A percentile compares a stretch with the other conserved stretches of the same genome.
Evolutionary conservation across 2,329 filamentous ascomycete genomes (phyloP).

Genomic region (Blumeria hordei): DNA sequence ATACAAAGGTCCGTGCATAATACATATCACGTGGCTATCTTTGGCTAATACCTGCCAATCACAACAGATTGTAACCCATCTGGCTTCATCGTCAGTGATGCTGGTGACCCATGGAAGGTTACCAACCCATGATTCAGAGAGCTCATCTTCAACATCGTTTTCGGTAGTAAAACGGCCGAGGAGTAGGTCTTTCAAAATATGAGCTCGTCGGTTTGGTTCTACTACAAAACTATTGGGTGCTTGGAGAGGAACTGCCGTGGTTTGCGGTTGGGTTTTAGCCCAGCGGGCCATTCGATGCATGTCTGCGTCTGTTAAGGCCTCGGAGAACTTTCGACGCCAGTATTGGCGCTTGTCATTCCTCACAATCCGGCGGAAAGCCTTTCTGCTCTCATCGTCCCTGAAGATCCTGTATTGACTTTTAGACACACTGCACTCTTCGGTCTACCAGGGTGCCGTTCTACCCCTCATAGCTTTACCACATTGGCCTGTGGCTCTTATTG

Average conservation of each 20-base stretch:
- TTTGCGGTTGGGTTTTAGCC: not conserved
- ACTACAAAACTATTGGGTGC: not conserved
- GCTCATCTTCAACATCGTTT: not conserved
- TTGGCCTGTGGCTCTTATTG: not conserved
- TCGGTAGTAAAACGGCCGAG: not conserved
- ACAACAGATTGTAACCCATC: too few relatives aligned
- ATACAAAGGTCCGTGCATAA: too few relatives aligned
- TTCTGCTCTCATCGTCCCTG: not conserved
- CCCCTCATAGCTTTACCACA: not conserved
- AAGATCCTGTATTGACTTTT: not conserved
- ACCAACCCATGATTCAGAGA: too few relatives aligned
- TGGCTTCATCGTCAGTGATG: not conserved
- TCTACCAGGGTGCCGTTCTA: not conserved
- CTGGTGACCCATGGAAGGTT: not conserved
- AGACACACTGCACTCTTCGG: not conserved
- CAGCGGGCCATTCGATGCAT: not conserved
- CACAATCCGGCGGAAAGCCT: not conserved
- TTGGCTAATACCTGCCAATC: too few relatives aligned
- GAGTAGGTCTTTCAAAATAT: not conserved
- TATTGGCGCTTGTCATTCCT: not conserved
- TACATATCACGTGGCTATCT: too few relatives aligned
- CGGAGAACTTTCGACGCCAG: not conserved
- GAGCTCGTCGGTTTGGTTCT: constrained; percentile 5
- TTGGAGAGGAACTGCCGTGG: not conserved
- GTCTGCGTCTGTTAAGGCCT: not conserved